Conservation (phyloP, 495 filamentous ascomycete species). For the Chlorociboria aeruginascens region DNA sequence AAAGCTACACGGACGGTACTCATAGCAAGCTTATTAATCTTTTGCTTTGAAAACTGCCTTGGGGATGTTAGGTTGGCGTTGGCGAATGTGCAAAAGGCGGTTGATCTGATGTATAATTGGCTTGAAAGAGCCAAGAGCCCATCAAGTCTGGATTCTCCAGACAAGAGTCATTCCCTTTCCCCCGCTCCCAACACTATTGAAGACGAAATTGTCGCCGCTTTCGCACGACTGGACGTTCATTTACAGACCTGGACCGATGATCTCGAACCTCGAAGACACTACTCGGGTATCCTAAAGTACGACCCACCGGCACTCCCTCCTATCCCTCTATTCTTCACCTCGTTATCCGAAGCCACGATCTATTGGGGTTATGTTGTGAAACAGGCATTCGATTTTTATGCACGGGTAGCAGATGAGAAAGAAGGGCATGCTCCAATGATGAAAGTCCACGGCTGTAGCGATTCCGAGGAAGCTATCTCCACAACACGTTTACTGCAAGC, state of each 20-base stretch:
- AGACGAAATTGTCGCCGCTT: background rate
- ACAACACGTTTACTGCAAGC: too few species aligned
- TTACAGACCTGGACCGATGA: background rate
- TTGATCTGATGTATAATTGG: background rate
- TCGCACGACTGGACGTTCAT: background rate
- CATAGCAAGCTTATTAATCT: constrained; percentile 1
- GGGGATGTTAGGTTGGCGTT: background rate
- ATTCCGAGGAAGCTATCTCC: too few species aligned
- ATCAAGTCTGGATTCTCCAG: background rate
- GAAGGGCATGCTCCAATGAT: too few species aligned
- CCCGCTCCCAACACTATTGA: background rate
- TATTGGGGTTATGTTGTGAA: too few species aligned
- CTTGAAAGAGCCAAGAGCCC: background rate
- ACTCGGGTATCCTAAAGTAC: too few species aligned
- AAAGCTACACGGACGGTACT: background rate
- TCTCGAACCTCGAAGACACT: background rate
- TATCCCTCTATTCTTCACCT: too few species aligned
- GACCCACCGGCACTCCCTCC: too few species aligned
- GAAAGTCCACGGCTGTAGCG: too few species aligned
- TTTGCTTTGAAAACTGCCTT: constrained; percentile 3
- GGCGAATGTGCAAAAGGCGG: background rate
- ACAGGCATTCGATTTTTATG: too few species aligned
- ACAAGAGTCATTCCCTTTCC: background rate
- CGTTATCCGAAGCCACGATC: too few species aligned
- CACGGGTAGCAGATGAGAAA: too few species aligned